These are phyloP conservation scores for Massospora cicadina DNA, from an alignment of 371 early-diverging fungal species.

Conservation along the genomic window DNA sequence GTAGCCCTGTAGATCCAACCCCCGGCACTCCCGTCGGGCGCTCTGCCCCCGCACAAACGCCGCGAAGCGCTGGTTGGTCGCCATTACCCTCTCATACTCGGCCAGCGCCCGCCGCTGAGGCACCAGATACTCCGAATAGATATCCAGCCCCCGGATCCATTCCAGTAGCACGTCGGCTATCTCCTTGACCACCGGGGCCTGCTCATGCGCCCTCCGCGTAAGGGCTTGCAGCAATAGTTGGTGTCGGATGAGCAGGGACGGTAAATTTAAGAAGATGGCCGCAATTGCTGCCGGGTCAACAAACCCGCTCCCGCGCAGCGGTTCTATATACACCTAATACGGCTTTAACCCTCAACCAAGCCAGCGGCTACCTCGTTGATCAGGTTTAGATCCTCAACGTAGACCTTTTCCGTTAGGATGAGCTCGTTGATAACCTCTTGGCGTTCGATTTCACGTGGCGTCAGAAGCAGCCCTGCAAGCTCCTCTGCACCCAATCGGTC, in stretches of 20 bases:
- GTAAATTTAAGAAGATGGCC: conserved; percentile 2
- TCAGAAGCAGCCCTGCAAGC: conserved; percentile 4
- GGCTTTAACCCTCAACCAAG: conserved; percentile 32
- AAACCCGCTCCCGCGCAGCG: background rate
- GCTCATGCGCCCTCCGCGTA: background rate
- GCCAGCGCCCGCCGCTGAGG: background rate
- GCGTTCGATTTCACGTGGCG: conserved; percentile 34
- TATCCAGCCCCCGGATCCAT: background rate
- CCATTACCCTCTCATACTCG: background rate
- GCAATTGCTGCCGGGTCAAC: background rate
- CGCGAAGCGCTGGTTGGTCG: conserved; percentile 1
- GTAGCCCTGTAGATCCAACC: background rate
- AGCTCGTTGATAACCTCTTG: conserved; percentile 72
- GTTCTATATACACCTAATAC: conserved; percentile 18
- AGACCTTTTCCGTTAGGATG: conserved; percentile 56
- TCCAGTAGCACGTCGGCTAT: background rate
- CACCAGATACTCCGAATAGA: conserved; percentile 4
- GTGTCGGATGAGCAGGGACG: background rate
- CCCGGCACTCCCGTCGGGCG: background rate
- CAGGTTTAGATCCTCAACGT: conserved; percentile 36
- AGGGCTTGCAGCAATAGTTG: background rate
- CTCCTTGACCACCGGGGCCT: conserved; percentile 6
- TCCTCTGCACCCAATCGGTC: conserved; percentile 1
- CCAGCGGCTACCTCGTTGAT: conserved; percentile 38
- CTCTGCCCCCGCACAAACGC: background rate